These are phyloP conservation scores for Gyromitra esculenta DNA, from an alignment of 2,329 filamentous ascomycete genomes.

Conservation along the genomic window DNA sequence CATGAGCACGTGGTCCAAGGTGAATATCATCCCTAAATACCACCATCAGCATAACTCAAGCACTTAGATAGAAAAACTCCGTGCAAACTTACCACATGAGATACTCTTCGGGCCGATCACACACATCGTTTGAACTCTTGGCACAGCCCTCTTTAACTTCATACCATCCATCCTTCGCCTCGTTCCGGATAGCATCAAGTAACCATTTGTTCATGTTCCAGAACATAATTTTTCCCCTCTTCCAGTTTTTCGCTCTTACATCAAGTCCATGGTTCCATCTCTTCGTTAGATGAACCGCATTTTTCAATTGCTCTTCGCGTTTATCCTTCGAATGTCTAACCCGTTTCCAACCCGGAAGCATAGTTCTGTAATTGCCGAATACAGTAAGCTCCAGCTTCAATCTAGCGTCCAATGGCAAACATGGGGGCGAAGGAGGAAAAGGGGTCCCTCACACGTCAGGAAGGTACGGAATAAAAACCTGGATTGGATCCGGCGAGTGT, in stretches of 20 bases:
- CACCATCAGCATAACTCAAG: conserved; percentile 11
- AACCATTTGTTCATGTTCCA: conserved; percentile 54
- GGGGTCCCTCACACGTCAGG: conserved; percentile 43
- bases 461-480: conserved; percentile 48
- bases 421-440: conserved; percentile 6
- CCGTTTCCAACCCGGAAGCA: conserved; percentile 44
- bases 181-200: conserved; percentile 45
- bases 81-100: conserved; percentile 49
- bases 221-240: conserved; percentile 47
- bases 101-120: conserved; percentile 47
- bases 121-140: conserved; percentile 39
- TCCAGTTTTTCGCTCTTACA: conserved; percentile 42
- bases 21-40: conserved; percentile 50
- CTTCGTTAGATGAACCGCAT: conserved; percentile 39
- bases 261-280: conserved; percentile 53
- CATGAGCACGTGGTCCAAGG: conserved; percentile 50
- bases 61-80: not conserved
- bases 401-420: not conserved
- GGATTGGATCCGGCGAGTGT: conserved; percentile 47
- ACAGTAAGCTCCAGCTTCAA: conserved; percentile 21
- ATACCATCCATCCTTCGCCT: conserved; percentile 48
- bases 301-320: conserved; percentile 42
- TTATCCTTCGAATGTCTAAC: conserved; percentile 42
- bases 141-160: conserved; percentile 46
- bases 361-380: conserved; percentile 28